Base-by-base conservation (phyloP, 164 flowering plant species). In the Aristolochia contorta region DNA sequence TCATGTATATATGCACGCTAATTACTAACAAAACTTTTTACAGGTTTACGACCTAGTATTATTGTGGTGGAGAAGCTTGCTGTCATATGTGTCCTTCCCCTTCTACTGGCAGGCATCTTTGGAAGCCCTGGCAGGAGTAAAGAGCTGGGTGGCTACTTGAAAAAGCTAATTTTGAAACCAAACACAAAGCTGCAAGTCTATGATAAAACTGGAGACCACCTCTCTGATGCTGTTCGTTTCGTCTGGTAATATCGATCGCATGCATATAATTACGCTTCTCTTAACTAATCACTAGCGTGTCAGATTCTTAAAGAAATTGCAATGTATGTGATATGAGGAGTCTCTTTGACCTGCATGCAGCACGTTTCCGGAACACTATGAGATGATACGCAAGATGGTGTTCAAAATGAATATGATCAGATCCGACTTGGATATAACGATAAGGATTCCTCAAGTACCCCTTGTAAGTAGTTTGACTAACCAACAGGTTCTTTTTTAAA, bases 51-150 rank as follows among this genome's bases (percentile, higher is more conserved):
- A 72, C 98, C 96, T 23, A 82, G 78, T 74, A 78, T 79, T 72
- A 76, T 80, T 58, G 68, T 80, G 48, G 79, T 80, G 47, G 81
- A 81, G 75, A 86, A 77, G 71, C 86, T 90, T 70, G 78, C 91
- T 57, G 76, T 72, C 32, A 73, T 82, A 78, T 81, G 97, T 73
- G 83, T 84, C 67, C 78, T 93, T 48, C 98, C 98, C 46, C 78
- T 93, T 67, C 90, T 93, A 19, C 71, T 93, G 74, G 89, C 97
- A 10, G 98, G 98, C 66, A 82, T 93, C 64, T 71, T 93, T 45
- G 97, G 97, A 60, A 64, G 82, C 66, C 82, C 90, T 54, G 72
- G 82, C 71, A 79, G 79, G 80, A 78, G 72, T 24, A 91, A 84
- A 47, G 64, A 79, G 52, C 81, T 93, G 69, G 68, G 72, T 13